Conservation (phyloP, 1,284 basidiomycete species). For the Fistulina hepatica region DNA sequence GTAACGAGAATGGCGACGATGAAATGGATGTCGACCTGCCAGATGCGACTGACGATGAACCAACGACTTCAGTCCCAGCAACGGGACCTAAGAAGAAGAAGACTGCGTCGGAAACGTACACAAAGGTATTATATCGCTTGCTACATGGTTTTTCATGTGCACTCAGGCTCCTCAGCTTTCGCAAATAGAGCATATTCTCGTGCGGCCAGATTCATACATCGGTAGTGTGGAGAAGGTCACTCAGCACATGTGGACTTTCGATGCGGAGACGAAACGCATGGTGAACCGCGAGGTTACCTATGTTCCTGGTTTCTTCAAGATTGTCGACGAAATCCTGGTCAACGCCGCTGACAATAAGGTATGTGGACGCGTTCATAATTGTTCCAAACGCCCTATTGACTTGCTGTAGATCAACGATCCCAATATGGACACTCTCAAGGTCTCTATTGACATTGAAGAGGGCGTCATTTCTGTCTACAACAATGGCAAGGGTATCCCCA, state of each 20-base stretch:
- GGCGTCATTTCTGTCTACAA: slow-evolving; percentile 90
- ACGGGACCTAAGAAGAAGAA: slow-evolving; percentile 48
- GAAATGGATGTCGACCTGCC: slow-evolving; percentile 30
- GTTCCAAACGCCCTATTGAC: not conserved
- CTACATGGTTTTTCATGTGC: slow-evolving; percentile 2
- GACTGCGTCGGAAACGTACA: slow-evolving; percentile 86
- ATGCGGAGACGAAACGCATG: slow-evolving; percentile 73
- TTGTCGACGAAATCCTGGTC: slow-evolving; percentile 98
- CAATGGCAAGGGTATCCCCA: slow-evolving; percentile 94
- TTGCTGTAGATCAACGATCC: slow-evolving; percentile 73
- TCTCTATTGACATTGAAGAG: slow-evolving; percentile 78
- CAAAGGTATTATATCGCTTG: slow-evolving; percentile 51
- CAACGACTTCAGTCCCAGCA: slow-evolving; percentile 23
- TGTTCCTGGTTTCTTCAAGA: slow-evolving; percentile 99
- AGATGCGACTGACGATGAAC: slow-evolving; percentile 2
- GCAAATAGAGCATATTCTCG: slow-evolving; percentile 94
- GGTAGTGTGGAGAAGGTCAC: slow-evolving; percentile 84
- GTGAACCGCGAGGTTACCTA: slow-evolving; percentile 76
- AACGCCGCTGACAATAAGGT: slow-evolving; percentile 99
- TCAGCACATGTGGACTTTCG: slow-evolving; percentile 87
- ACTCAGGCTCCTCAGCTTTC: slow-evolving; percentile 52
- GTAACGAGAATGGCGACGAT: slow-evolving; percentile 45
- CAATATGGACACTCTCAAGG: slow-evolving; percentile 82
- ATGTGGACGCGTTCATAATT: slow-evolving; percentile 11
- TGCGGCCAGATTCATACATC: slow-evolving; percentile 97